These are phyloP conservation scores for Fistulinella prunicolor DNA, from an alignment of 768 basidiomycete genomes.

Conservation along the genomic window DNA sequence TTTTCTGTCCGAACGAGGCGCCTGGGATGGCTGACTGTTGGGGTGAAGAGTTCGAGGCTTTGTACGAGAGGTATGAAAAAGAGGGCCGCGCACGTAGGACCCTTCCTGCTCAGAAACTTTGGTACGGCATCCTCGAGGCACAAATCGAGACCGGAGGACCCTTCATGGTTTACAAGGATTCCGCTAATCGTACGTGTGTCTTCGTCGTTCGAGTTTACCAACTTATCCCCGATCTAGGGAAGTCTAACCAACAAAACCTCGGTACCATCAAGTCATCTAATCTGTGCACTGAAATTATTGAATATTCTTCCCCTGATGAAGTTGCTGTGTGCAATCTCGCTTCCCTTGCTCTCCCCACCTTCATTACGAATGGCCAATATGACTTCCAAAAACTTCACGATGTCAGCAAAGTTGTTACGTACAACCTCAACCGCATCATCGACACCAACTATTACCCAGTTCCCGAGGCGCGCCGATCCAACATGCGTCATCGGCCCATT, in stretches of 20 bases:
- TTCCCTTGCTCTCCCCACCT: constrained; percentile 92
- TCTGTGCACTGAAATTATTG: constrained; percentile 97
- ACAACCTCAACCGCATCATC: constrained; percentile 92
- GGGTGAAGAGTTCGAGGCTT: constrained; percentile 82
- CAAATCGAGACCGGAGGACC: constrained; percentile 99
- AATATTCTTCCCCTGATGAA: constrained; percentile 97
- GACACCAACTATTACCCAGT: constrained; percentile 96
- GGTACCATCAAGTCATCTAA: constrained; percentile 99
- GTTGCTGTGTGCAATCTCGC: constrained; percentile 98
- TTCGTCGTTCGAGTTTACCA: background rate
- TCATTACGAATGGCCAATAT: constrained; percentile 77
- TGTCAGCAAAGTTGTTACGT: constrained; percentile 88
- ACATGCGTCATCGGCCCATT: constrained; percentile 96
- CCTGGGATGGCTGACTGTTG: constrained; percentile 86
- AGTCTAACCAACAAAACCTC: constrained; percentile 98
- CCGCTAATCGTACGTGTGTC: constrained; percentile 71
- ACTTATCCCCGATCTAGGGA: constrained; percentile 47
- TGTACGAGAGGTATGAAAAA: constrained; percentile 84
- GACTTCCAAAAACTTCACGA: constrained; percentile 96
- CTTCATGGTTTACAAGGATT: constrained; percentile 99
- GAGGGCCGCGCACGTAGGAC: constrained; percentile 84
- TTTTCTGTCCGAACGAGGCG: constrained; percentile 98
- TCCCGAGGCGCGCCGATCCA: constrained; percentile 85
- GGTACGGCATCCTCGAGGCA: constrained; percentile 95
- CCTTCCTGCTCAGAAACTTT: constrained; percentile 93